These are phyloP conservation scores for Paulownia fortunei DNA, from an alignment of 257 asterid species.

Conservation along the genomic window DNA sequence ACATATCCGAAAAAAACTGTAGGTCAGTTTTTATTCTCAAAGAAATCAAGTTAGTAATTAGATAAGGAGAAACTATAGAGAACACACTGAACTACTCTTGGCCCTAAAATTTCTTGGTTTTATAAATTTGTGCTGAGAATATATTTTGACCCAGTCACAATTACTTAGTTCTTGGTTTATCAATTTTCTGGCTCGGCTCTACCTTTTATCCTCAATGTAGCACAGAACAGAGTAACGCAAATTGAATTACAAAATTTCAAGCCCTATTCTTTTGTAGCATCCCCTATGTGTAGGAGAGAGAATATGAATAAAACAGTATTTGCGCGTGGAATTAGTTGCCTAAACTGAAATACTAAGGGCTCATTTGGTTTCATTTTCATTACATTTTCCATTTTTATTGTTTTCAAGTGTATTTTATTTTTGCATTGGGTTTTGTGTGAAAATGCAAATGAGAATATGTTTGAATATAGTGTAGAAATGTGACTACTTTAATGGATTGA, in stretches of 20 bases:
- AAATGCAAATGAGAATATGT: too few species aligned
- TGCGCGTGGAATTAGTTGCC: not conserved
- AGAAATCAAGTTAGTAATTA: not conserved
- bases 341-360: not conserved
- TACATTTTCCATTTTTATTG: too few species aligned
- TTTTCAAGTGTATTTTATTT: too few species aligned
- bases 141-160: not conserved
- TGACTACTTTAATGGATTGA: too few species aligned
- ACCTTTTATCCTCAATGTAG: not conserved
- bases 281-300: too few species aligned
- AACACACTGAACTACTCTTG: not conserved
- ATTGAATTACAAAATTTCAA: not conserved
- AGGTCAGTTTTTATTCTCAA: not conserved
- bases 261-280: not conserved
- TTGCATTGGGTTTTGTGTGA: too few species aligned
- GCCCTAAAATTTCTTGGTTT: conserved; percentile 6
- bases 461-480: too few species aligned
- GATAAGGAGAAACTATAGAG: not conserved
- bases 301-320: not conserved
- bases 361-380: too few species aligned
- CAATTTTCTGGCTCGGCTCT: not conserved
- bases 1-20: not conserved
- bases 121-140: not conserved
- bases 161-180: not conserved
- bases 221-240: not conserved